These are phyloP conservation scores for Dipodascopsis uninucleata DNA, from an alignment of 805 yeast species.

Conservation along the genomic window DNA sequence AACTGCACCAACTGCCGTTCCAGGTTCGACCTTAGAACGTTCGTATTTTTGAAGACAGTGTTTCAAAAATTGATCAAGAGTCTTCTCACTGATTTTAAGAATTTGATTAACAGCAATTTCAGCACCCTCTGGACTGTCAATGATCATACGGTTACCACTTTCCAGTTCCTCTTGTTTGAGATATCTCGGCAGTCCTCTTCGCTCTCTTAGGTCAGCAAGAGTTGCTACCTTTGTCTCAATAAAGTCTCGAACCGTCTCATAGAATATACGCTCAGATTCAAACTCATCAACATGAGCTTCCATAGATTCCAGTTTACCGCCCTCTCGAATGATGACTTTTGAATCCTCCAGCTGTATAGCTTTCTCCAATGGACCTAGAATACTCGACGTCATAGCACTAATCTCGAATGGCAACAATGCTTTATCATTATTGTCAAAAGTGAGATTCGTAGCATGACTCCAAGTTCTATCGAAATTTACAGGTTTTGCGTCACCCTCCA, in stretches of 20 bases:
- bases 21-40: conserved; percentile 93
- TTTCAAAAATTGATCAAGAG: conserved; percentile 63
- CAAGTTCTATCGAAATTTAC: conserved; percentile 91
- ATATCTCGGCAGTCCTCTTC: conserved; percentile 49
- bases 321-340: conserved; percentile 52
- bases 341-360: conserved; percentile 65
- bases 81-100: conserved; percentile 57
- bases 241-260: conserved; percentile 67
- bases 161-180: conserved; percentile 43
- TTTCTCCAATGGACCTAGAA: conserved; percentile 58
- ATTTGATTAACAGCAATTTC: conserved; percentile 37
- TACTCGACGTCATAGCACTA: conserved; percentile 48
- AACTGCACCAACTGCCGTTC: conserved; percentile 98
- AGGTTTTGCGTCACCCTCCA: conserved; percentile 98
- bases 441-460: conserved; percentile 81
- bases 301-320: conserved; percentile 38
- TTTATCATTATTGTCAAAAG: conserved; percentile 52
- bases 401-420: conserved; percentile 72
- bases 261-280: conserved; percentile 85
- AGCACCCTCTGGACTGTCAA: conserved; percentile 32
- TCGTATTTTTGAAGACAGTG: conserved; percentile 78
- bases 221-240: conserved; percentile 52
- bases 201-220: conserved; percentile 55
- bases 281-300: conserved; percentile 64
- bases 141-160: conserved; percentile 38